Evolutionary conservation across 352 stramenopile species (phyloP).

Genomic region (Plasmopara halstedii): DNA sequence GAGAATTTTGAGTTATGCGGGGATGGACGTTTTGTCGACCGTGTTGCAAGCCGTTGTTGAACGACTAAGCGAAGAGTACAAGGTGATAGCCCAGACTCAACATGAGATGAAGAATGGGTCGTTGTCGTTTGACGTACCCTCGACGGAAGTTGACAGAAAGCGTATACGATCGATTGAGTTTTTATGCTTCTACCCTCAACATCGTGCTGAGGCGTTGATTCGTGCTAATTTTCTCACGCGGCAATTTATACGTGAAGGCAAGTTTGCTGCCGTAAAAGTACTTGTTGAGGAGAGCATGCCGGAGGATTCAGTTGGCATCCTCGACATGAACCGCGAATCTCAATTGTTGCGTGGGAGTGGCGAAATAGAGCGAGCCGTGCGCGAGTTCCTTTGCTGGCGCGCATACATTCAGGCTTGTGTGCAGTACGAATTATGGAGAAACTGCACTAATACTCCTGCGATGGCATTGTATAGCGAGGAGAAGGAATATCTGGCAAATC

Average conservation of each 20-base stretch:
- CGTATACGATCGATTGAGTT: constrained; percentile 64
- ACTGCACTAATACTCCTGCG: constrained; percentile 31
- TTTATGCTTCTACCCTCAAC: constrained; percentile 65
- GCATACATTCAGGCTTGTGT: constrained; percentile 54
- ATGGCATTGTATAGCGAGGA: constrained; percentile 61
- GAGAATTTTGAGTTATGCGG: constrained; percentile 53
- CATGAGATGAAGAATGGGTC: constrained; percentile 17
- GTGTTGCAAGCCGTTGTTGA: constrained; percentile 54
- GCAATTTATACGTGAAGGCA: constrained; percentile 66
- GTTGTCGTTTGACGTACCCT: constrained; percentile 16
- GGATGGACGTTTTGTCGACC: constrained; percentile 53
- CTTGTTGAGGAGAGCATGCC: constrained; percentile 52
- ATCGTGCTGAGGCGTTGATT: constrained; percentile 51
- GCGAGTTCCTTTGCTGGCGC: constrained; percentile 67
- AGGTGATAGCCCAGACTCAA: constrained; percentile 19
- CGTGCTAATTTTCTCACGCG: constrained; percentile 54
- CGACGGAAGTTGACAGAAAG: constrained; percentile 41
- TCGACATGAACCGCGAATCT: constrained; percentile 41
- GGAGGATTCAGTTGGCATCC: constrained; percentile 57
- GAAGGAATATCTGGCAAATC: constrained; percentile 60
- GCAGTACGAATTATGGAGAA: constrained; percentile 68
- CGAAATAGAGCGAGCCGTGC: constrained; percentile 48
- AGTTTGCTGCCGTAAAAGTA: constrained; percentile 50
- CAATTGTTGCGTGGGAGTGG: constrained; percentile 34
- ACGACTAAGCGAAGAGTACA: constrained; percentile 34